Base-by-base conservation (phyloP, 345 rosid genomes). In the Lenwebbia sp. region DNA sequence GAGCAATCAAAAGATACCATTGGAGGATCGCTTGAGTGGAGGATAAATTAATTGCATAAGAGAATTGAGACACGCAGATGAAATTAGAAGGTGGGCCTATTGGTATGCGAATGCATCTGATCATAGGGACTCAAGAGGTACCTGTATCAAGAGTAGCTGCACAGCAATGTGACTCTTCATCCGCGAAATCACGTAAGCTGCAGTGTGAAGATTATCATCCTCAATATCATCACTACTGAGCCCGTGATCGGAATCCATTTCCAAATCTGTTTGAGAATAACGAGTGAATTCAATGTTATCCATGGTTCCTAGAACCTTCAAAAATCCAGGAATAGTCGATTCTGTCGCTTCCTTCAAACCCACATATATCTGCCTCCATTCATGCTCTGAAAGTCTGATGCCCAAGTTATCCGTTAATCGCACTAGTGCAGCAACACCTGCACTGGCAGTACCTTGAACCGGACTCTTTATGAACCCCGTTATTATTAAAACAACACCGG, bases 121-220 rank as follows among this genome's bases (percentile, higher is more conserved):
- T 33, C 44, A 19, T 65, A 33, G 75, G 83, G 82, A 82, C 56
- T 57, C 54, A 65, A 88, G 81, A 83, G 56, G 86, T 54, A 97
- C 99, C 97, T 94, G 97, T 55, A 92, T 75, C 84, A 94, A 90
- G 54, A 92, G 96, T 83, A 97, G 94, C 90, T 96, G 99, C 83
- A 93, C 88, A 4, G 96, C 87, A 54, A 96, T 93, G 88, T 96
- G 96, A 92, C 94, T 91, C 92, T 95, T 97, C 90, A 92, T 92
- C 89, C 97, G 94, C 54, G 98, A 94, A 85, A 93, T 90, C 89
- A 97, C 95, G 87, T 94, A 93, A 37, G 96, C 92, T 88, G 92
- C 92, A 60, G 95, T 93, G 88, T 94, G 96, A 84, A 97, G 93
- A 91, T 88, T 91, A 88, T 94, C 96, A 85, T 95, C 96, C 85